A percentile compares a stretch with the other conserved stretches of the same genome.
These are phyloP conservation scores for Pleurotus eryngii DNA, from an alignment of 768 basidiomycete genomes.

Conservation along the genomic window DNA sequence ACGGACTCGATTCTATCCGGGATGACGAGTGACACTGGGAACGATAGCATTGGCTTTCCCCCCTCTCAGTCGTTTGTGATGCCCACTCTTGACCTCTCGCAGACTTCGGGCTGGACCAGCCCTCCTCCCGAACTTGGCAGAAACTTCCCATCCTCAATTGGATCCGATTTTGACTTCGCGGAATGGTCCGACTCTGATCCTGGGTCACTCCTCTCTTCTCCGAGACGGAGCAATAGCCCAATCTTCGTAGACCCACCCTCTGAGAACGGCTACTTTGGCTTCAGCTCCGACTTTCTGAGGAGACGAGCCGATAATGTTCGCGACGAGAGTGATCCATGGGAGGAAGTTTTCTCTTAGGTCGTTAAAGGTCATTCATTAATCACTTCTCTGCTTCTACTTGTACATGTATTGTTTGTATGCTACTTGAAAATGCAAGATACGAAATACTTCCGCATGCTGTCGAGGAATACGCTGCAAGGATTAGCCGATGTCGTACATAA, in stretches of 20 bases:
- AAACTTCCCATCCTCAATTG: not conserved
- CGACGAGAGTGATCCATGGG: constrained; percentile 1
- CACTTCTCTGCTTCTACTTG: not conserved
- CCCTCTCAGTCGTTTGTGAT: constrained; percentile 68
- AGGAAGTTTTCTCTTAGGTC: not conserved
- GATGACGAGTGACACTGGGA: constrained; percentile 18
- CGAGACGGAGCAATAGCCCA: constrained; percentile 13
- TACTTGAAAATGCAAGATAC: not conserved
- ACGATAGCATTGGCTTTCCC: constrained; percentile 33
- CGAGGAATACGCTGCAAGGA: too few species aligned
- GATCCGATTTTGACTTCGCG: not conserved
- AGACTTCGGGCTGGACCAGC: not conserved
- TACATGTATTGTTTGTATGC: not conserved
- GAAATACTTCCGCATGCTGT: too few species aligned
- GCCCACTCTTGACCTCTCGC: constrained; percentile 73
- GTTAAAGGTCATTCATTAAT: not conserved
- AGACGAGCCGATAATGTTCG: constrained; percentile 11
- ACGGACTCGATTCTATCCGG: constrained; percentile 27
- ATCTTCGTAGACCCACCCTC: constrained; percentile 27
- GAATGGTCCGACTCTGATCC: constrained; percentile 13
- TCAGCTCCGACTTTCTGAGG: constrained; percentile 34
- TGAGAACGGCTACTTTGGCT: constrained; percentile 34
- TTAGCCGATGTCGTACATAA: too few species aligned
- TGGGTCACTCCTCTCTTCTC: constrained; percentile 8
- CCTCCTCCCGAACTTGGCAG: not conserved